Conservation (phyloP, 2,329 filamentous ascomycete genomes). For the Magnaporthiopsis rhizophila region DNA sequence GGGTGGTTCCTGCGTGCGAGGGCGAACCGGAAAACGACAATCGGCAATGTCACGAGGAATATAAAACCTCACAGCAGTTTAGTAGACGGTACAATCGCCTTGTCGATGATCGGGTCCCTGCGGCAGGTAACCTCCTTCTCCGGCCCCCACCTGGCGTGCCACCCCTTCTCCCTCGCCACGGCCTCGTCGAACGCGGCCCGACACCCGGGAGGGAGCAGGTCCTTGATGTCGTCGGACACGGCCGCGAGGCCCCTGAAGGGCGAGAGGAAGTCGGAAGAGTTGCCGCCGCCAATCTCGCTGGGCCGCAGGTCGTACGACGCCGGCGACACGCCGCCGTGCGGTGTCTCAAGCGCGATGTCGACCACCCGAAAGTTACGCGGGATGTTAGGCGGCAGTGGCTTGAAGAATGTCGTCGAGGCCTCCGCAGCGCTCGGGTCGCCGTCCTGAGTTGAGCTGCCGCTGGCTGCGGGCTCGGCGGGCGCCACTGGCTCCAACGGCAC, state of each 20-base stretch:
- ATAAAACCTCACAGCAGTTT: slow-evolving; percentile 23
- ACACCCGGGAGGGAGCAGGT: slow-evolving; percentile 62
- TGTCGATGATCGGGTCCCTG: slow-evolving; percentile 50
- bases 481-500: slow-evolving; percentile 34
- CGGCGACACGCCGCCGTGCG: slow-evolving; percentile 36
- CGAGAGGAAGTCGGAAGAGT: slow-evolving; percentile 35
- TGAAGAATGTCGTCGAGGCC: slow-evolving; percentile 29
- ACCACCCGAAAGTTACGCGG: slow-evolving; percentile 48
- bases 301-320: slow-evolving; percentile 36
- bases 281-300: slow-evolving; percentile 22
- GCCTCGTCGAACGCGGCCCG: slow-evolving; percentile 64
- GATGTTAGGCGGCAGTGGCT: slow-evolving; percentile 39
- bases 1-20: neutral
- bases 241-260: slow-evolving; percentile 54
- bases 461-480: neutral
- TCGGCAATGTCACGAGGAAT: neutral
- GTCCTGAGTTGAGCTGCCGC: slow-evolving; percentile 11
- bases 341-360: slow-evolving; percentile 47
- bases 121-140: slow-evolving; percentile 53
- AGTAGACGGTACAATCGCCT: slow-evolving; percentile 53
- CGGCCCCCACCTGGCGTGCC: slow-evolving; percentile 66
- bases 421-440: neutral
- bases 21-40: neutral
- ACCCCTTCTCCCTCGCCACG: slow-evolving; percentile 55
- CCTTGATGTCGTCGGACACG: slow-evolving; percentile 56